Percentiles rank a stretch among this genome's conserved stretches.
phyloP scores from a whole-genome alignment of 1,139 yeast genomes.

The Debaryomyces udenii region DNA sequence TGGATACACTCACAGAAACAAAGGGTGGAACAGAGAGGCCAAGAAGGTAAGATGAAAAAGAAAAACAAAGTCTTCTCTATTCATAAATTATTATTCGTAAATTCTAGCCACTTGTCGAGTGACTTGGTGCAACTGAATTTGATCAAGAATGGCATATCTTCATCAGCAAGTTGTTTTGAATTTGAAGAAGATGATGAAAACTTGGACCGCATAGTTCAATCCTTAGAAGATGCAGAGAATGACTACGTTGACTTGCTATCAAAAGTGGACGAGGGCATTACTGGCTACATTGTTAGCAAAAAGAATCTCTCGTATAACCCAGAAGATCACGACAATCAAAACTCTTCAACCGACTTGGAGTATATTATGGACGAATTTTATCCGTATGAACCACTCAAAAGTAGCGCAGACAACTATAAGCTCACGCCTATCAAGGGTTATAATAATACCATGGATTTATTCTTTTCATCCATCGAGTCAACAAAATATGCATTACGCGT shows the following conservation, averaged over 20 bases:
- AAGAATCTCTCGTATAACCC: slow-evolving; percentile 53
- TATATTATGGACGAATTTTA: slow-evolving; percentile 79
- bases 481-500: slow-evolving; percentile 71
- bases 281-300: slow-evolving; percentile 71
- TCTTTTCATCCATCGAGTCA: slow-evolving; percentile 84
- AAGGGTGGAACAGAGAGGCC: slow-evolving; percentile 19
- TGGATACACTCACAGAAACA: slow-evolving; percentile 54
- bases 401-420: slow-evolving; percentile 32
- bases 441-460: slow-evolving; percentile 78
- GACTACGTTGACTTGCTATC: slow-evolving; percentile 32
- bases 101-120: slow-evolving; percentile 74
- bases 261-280: slow-evolving; percentile 27
- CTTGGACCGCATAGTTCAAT: slow-evolving; percentile 27
- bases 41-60: slow-evolving; percentile 21
- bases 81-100: slow-evolving; percentile 69
- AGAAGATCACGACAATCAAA: slow-evolving; percentile 37
- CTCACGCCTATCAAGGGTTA: slow-evolving; percentile 58
- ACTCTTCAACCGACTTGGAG: slow-evolving; percentile 42
- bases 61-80: slow-evolving; percentile 60
- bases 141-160: slow-evolving; percentile 46
- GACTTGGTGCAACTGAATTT: slow-evolving; percentile 71
- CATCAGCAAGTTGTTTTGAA: slow-evolving; percentile 44
- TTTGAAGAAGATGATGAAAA: slow-evolving; percentile 25
- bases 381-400: slow-evolving; percentile 70
- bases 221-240: slow-evolving; percentile 53